Evolutionary conservation across 2,329 filamentous ascomycete species (phyloP).

Genomic region (Aspergillus piperis): DNA sequence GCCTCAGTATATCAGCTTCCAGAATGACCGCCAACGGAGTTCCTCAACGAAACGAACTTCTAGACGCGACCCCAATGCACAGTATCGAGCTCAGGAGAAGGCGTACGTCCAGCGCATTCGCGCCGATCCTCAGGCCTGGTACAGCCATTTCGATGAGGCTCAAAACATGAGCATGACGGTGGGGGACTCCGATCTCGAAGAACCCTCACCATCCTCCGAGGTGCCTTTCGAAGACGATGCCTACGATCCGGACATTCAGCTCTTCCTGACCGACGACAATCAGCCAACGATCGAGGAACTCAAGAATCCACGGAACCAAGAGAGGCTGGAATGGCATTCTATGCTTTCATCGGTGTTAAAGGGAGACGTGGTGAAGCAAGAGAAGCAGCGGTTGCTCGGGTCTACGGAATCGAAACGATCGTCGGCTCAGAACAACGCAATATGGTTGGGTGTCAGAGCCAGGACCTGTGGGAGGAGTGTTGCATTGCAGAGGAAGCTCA

Average conservation of each 20-base stretch:
- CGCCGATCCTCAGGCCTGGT: slow-evolving; percentile 77
- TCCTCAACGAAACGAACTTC: slow-evolving; percentile 57
- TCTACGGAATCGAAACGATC: slow-evolving; percentile 72
- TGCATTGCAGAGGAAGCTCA: slow-evolving; percentile 79
- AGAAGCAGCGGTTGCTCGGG: slow-evolving; percentile 92
- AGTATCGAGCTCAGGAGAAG: slow-evolving; percentile 83
- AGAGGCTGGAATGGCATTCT: slow-evolving; percentile 94
- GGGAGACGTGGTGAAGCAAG: slow-evolving; percentile 94
- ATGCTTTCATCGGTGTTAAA: slow-evolving; percentile 96
- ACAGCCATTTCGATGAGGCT: slow-evolving; percentile 59
- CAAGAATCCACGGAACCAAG: slow-evolving; percentile 81
- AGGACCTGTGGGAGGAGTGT: slow-evolving; percentile 81
- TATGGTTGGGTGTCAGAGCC: slow-evolving; percentile 87
- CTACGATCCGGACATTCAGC: slow-evolving; percentile 87
- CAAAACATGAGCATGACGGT: slow-evolving; percentile 70
- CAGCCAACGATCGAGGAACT: slow-evolving; percentile 89
- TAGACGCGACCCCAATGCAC: slow-evolving; percentile 67
- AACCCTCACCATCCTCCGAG: slow-evolving; percentile 85
- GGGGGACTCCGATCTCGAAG: slow-evolving; percentile 81
- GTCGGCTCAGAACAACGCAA: slow-evolving; percentile 66
- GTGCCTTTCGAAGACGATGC: slow-evolving; percentile 77
- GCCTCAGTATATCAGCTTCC: slow-evolving; percentile 50
- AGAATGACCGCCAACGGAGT: slow-evolving; percentile 56
- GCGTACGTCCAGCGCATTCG: slow-evolving; percentile 91
- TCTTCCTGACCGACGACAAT: slow-evolving; percentile 88